phyloP scores from a whole-genome alignment of 371 early-diverging fungal genomes.

The Circinella minor region DNA sequence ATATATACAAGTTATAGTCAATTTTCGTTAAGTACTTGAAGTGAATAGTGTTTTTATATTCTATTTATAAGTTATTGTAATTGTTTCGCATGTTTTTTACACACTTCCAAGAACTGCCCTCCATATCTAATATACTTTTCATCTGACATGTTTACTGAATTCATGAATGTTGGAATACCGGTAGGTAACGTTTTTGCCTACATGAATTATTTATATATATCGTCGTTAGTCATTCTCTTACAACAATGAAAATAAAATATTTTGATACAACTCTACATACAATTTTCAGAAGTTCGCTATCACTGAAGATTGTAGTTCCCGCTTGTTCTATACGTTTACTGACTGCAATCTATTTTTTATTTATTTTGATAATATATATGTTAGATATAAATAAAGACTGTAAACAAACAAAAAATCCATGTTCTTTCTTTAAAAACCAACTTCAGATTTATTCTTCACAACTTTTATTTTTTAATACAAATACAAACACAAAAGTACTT shows the following conservation, averaged over 20 bases:
- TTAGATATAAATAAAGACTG: no score
- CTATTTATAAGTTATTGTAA: no score
- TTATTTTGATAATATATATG: no score
- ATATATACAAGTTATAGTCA: no score
- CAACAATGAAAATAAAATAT: background rate
- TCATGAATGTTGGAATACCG: constrained; percentile 7
- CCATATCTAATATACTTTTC: constrained; percentile 21
- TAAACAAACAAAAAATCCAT: no score
- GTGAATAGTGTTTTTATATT: no score
- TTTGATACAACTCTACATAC: background rate
- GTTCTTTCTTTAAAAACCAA: no score
- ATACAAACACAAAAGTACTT: background rate
- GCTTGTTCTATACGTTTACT: background rate
- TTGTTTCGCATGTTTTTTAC: constrained; percentile 19
- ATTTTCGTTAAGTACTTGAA: no score
- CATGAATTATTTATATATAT: background rate
- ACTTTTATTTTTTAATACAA: background rate
- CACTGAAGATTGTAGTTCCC: background rate
- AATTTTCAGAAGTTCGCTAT: background rate
- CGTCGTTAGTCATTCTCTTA: no score
- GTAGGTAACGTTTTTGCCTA: constrained; percentile 1
- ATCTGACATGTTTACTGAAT: constrained; percentile 12
- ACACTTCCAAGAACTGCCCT: constrained; percentile 17
- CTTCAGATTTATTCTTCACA: no score
- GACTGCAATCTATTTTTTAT: background rate